Conservation (phyloP, 2,329 filamentous ascomycete genomes). For the Fusarium virguliforme region DNA sequence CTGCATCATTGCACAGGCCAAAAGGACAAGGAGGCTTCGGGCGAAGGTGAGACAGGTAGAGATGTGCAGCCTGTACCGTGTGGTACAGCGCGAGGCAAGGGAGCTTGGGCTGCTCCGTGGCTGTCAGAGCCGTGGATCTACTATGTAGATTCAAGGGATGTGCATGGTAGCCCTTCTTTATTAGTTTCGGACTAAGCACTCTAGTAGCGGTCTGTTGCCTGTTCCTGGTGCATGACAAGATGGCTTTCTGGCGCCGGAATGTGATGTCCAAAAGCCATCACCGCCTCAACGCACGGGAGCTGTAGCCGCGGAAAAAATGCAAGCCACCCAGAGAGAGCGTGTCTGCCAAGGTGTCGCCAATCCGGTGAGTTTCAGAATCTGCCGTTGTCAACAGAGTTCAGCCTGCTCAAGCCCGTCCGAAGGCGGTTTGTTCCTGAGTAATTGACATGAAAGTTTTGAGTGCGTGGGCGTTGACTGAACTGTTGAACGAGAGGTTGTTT, state of each 20-base stretch:
- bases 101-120: conserved; percentile 27
- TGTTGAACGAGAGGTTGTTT: background rate
- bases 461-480: background rate
- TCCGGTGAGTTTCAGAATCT: background rate
- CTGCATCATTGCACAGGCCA: conserved; percentile 25
- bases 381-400: background rate
- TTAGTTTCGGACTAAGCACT: conserved; percentile 21
- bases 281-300: conserved; percentile 26
- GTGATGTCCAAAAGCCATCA: conserved; percentile 25
- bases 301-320: background rate
- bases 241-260: conserved; percentile 30
- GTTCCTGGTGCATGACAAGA: conserved; percentile 22
- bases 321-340: background rate
- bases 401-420: background rate
- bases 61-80: conserved; percentile 29
- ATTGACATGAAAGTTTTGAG: background rate
- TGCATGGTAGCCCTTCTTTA: conserved; percentile 4
- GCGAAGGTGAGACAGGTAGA: conserved; percentile 38
- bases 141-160: conserved; percentile 30
- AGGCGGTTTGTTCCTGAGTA: background rate
- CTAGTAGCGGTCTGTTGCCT: conserved; percentile 31
- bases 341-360: background rate
- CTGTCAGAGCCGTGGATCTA: conserved; percentile 24
- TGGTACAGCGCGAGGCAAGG: conserved; percentile 37
- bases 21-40: conserved; percentile 28